Evolutionary conservation across 2,329 filamentous ascomycete genomes (phyloP).

Genomic region (Paecilomyces formosus): DNA sequence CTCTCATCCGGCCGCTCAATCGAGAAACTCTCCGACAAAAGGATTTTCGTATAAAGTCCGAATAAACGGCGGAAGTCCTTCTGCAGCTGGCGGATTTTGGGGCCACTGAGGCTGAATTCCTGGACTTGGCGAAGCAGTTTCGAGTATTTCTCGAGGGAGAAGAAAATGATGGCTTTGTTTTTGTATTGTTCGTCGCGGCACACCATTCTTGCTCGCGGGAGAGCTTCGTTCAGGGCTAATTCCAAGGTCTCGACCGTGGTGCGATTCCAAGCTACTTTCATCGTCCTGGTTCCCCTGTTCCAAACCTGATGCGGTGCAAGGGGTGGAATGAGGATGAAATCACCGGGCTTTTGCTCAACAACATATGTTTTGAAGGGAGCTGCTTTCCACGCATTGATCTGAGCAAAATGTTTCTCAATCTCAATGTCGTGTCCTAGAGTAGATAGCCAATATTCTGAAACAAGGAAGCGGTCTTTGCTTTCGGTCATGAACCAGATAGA

Average conservation of each 20-base stretch:
- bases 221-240: constrained; percentile 74
- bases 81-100: constrained; percentile 62
- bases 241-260: constrained; percentile 88
- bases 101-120: constrained; percentile 36
- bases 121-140: constrained; percentile 51
- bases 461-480: constrained; percentile 79
- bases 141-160: constrained; percentile 72
- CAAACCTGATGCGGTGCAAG: constrained; percentile 95
- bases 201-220: constrained; percentile 82
- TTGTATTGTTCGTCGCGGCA: constrained; percentile 98
- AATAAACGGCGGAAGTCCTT: constrained; percentile 79
- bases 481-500: constrained; percentile 99
- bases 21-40: constrained; percentile 81
- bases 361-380: constrained; percentile 90
- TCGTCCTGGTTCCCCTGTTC: constrained; percentile 91
- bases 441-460: constrained; percentile 89
- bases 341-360: constrained; percentile 81
- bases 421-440: constrained; percentile 94
- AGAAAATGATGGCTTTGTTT: constrained; percentile 93
- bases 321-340: constrained; percentile 89
- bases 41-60: constrained; percentile 64
- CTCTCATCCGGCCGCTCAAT: constrained; percentile 55
- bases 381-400: constrained; percentile 90
- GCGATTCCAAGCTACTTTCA: constrained; percentile 97
- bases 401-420: constrained; percentile 93